Conservation (phyloP, 2,329 filamentous ascomycete species). For the Parastagonospora avenae region DNA sequence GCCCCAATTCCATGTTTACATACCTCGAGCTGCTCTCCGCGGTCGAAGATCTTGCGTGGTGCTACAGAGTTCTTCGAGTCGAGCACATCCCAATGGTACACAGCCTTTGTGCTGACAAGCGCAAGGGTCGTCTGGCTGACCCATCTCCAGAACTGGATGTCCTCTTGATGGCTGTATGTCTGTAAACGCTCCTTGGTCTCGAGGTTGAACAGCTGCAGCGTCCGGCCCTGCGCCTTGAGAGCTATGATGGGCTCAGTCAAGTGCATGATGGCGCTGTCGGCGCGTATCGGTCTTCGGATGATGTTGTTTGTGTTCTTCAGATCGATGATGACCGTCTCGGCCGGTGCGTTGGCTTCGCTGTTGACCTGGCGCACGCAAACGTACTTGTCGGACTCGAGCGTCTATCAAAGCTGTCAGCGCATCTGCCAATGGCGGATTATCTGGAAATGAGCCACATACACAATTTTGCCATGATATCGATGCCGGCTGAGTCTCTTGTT, state of each 20-base stretch:
- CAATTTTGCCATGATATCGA: slow-evolving; percentile 88
- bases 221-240: slow-evolving; percentile 90
- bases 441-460: slow-evolving; percentile 58
- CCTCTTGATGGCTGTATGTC: slow-evolving; percentile 94
- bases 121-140: slow-evolving; percentile 87
- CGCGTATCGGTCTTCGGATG: slow-evolving; percentile 93
- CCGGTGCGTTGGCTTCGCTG: slow-evolving; percentile 73
- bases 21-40: slow-evolving; percentile 86
- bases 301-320: slow-evolving; percentile 98
- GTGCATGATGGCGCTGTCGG: slow-evolving; percentile 99
- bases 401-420: slow-evolving; percentile 60
- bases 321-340: slow-evolving; percentile 96
- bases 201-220: slow-evolving; percentile 97
- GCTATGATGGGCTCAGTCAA: slow-evolving; percentile 96
- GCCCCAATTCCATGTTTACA: slow-evolving; percentile 41
- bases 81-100: slow-evolving; percentile 98
- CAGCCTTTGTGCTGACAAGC: slow-evolving; percentile 85
- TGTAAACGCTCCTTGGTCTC: slow-evolving; percentile 93
- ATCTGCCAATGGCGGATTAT: slow-evolving; percentile 6
- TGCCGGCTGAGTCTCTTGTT: slow-evolving; percentile 57
- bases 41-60: slow-evolving; percentile 85
- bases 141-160: slow-evolving; percentile 99
- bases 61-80: slow-evolving; percentile 79
- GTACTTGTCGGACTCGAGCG: slow-evolving; percentile 95
- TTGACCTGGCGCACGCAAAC: slow-evolving; percentile 97